Conservation (phyloP, 2,329 filamentous ascomycete genomes). For the Claviceps sp. region DNA sequence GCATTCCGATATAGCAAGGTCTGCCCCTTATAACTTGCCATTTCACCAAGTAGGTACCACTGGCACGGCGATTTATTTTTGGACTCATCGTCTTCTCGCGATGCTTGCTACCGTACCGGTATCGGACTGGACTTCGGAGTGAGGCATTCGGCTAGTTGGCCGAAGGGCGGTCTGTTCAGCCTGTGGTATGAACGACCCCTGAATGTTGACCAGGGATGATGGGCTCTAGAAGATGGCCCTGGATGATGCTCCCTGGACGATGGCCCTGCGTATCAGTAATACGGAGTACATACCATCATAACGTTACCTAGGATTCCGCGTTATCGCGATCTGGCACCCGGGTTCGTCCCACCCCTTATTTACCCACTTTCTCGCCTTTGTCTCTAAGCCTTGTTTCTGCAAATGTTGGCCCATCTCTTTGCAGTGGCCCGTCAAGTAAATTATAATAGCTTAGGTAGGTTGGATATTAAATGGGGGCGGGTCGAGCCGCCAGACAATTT, state of each 20-base stretch:
- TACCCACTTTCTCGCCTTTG: neutral
- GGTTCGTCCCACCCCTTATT: neutral
- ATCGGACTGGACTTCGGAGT: neutral
- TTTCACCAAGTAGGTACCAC: neutral
- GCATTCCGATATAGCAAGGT: neutral
- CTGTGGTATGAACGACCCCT: neutral
- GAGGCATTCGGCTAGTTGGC: neutral
- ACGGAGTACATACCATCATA: neutral
- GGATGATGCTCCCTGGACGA: neutral
- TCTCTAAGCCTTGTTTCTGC: neutral
- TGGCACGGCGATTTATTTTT: neutral
- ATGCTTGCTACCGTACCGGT: neutral
- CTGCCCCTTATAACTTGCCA: neutral
- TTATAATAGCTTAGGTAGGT: neutral
- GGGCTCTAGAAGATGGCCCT: neutral
- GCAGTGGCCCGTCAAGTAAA: neutral
- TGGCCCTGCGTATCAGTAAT: neutral
- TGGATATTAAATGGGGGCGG: neutral
- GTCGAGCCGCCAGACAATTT: constrained; percentile 4
- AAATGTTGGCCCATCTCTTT: neutral
- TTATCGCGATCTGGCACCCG: neutral
- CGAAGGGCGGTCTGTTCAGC: neutral
- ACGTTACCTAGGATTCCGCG: neutral
- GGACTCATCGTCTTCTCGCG: neutral
- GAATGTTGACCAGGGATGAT: neutral